Base-by-base conservation (phyloP, 768 basidiomycete species). In the Kwoniella sp. region DNA sequence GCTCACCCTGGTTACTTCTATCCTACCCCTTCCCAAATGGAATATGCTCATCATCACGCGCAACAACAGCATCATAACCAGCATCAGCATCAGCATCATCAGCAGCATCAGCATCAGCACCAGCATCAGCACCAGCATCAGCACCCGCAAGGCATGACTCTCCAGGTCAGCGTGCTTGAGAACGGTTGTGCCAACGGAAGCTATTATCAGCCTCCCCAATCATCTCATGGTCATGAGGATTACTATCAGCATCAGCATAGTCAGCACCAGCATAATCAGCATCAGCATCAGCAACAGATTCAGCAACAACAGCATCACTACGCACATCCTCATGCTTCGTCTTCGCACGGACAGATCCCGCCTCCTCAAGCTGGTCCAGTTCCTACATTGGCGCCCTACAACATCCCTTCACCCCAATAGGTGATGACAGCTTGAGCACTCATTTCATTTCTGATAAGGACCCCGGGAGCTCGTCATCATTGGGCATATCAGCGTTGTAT, bases 361-460 rank as follows among this genome's bases (percentile, higher is more conserved):
- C 47, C 46, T 36, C 25, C 46, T 7, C 57, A 58, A 22, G 26
- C 27, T 13, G 21, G 25, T 10, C 12, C 26, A 10, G n/a, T 58
- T 13, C n/a, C 57, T 13, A 58, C 57, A 1, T 27, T 58, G 30
- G 57, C 57, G 10, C 57, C 57, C 19, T 29, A 58, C 9, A 50
- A 29, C n/a, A 46, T 58, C 57, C 57, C 57, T 49, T 58, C 57
- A 8, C 57, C 57, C 2, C 57, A 58, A 27, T 58, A 50, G 48
- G 33, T 36, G n/a, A n/a, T 8, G 36, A 36, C 10, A 6, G 33
- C 33, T 13, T 33, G 6, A 6, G 33, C 33, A 13, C 33, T 33
- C n/a, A n/a, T n/a, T n/a, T n/a, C n/a, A n/a, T n/a, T n/a, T n/a
- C n/a, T n/a, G n/a, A n/a, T n/a, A n/a, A n/a, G n/a, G n/a, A n/a